Evolutionary conservation across 495 filamentous ascomycete genomes (phyloP), one percentile per base, ranked within the genome.

Genomic region (Clohesyomyces aquaticus): DNA sequence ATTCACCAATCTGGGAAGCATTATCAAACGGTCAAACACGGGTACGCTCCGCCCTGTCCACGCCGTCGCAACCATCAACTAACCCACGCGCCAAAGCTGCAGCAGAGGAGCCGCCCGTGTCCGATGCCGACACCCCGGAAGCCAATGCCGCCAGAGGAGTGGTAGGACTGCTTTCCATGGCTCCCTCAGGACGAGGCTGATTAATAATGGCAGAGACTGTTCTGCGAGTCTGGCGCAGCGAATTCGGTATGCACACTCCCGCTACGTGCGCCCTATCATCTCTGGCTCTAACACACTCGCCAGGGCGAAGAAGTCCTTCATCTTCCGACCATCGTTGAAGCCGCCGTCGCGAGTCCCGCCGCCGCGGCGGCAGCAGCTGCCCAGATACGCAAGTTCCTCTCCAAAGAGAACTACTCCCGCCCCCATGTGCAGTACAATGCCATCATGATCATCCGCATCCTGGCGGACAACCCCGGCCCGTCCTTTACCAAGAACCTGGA

Each of bases 241-340:
- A 81, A 85, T 66, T 74, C 81, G 65, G 88, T 91, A 80, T 49
- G 83, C 67, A 26, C n/a, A n/a, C n/a, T n/a, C 65, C 26, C 52
- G 12, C 48, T 32, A 47, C 41, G 35, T n/a, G 21, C 26, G 21
- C 43, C 46, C 19, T 25, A n/a, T 41, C 16, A 11, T 22, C 18
- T 27, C 0, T 18, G 32, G 22, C n/a, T 32, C 19, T 18, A 19
- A 47, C 58, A 14, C 56, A 57, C 43, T 45, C n/a, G n/a, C 50
- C 74, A 91, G 79, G 90, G 89, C 64, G 88, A 91, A 70, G 94
- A 98, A 78, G 91, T 95, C 61, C 84, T 96, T 38, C 89, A 90
- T 69, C 88, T 99, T n/a, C 94, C 95, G 6, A 80, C 85, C 26
- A 97, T 99, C 67, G 95, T 99, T 75, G 95, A 98, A 66, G 83